Evolutionary conservation across 176 grass and related monocot species (phyloP), one percentile per base, ranked within the genome.

Genomic region (Saccharum officinarum): DNA sequence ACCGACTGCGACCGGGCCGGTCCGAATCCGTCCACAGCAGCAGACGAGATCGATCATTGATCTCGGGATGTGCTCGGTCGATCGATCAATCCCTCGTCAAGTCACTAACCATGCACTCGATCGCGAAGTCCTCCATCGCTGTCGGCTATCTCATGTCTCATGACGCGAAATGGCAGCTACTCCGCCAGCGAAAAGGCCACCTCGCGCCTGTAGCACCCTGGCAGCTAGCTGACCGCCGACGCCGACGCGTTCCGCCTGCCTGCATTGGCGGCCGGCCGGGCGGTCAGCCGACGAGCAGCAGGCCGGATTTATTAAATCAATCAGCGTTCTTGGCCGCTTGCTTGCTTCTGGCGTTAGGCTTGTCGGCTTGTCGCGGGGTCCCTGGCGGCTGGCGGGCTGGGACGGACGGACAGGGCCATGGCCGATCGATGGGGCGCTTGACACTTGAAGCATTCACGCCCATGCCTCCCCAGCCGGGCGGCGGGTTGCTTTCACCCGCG

Each of bases 401-500:
- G 47, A 6, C 28, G 52, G 18, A 34, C 63, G 28, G 80, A 34
- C 28, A 61, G 22, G 34, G 72, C 3, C 20, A 46, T 59, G 69
- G 41, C 40, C 37, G 9, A 67, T 28, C 34, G 34, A 36, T 67
- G 60, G 59, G 17, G 59, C 18, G 25, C 61, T 11, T 7, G 77
- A 59, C 83, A 64, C 65, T 71, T 86, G 83, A 64, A 28, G 42
- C 71, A 44, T 9, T 59, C 40, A 23, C 37, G 78, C 40, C 82
- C 87, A 81, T 86, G 65, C 88, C 61, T 55, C 46, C 1, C n/a
- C 5, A n/a, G 55, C 13, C 18, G 4, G 39, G 20, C 70, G 47
- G 60, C 26, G 49, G 17, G 80, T 52, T 20, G 64, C 44, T 42
- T n/a, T 42, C 76, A 11, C 17, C 38, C 3, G 55, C 60, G 20